Percentiles rank a stretch among this genome's conserved stretches.
These are phyloP conservation scores for Pleurotus giganteus DNA, from an alignment of 768 basidiomycete genomes.

Conservation along the genomic window DNA sequence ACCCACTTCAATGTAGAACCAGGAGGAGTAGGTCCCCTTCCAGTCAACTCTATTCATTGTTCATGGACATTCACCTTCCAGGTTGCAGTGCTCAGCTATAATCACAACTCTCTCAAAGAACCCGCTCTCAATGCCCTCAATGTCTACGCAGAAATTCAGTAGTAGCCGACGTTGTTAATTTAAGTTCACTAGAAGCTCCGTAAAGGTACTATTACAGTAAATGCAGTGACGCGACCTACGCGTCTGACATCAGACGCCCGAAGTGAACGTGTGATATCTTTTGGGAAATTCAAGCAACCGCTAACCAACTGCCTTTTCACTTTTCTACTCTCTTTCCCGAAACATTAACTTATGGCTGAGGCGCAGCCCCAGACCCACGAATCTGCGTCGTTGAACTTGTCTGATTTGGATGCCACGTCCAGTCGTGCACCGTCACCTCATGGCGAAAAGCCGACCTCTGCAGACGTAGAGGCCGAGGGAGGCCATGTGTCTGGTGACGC, in stretches of 20 bases:
- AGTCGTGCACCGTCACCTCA: conserved; percentile 21
- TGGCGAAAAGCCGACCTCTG: conserved; percentile 26
- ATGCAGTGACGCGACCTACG: conserved; percentile 5
- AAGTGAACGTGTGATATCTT: background rate
- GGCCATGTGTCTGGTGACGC: conserved; percentile 15
- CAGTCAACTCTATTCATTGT: background rate
- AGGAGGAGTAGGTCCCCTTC: conserved; percentile 55
- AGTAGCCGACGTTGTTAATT: conserved; percentile 4
- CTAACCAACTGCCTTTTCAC: background rate
- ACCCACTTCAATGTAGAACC: conserved; percentile 85
- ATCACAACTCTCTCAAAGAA: conserved; percentile 76
- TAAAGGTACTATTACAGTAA: too few relatives aligned
- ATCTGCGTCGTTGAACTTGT: background rate
- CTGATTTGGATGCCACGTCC: conserved; percentile 15
- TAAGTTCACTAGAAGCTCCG: too few relatives aligned
- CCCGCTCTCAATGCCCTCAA: conserved; percentile 77
- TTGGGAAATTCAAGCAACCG: background rate
- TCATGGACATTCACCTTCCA: conserved; percentile 24
- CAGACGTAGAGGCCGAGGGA: conserved; percentile 18
- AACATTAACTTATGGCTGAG: conserved; percentile 11
- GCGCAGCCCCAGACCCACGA: conserved; percentile 7
- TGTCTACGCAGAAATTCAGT: conserved; percentile 44
- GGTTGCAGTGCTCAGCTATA: conserved; percentile 82
- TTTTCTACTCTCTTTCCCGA: conserved; percentile 1
- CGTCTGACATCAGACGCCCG: conserved; percentile 3